These are phyloP conservation scores for Lasiodiplodia sp. DNA, from an alignment of 2,329 filamentous ascomycete species.

Conservation along the genomic window DNA sequence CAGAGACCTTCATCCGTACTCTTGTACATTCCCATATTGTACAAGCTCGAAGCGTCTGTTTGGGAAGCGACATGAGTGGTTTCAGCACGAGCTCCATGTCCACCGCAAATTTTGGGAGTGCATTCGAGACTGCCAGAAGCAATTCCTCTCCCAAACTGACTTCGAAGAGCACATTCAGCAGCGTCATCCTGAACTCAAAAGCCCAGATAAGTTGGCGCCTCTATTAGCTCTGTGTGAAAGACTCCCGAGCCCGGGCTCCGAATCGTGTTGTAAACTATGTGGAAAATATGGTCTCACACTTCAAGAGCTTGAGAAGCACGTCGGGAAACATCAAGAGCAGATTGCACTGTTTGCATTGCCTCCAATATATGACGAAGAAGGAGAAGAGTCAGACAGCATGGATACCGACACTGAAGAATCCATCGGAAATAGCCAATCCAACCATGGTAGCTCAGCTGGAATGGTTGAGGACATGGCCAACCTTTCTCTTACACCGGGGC, in stretches of 20 bases:
- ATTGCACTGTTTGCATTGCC: conserved; percentile 15
- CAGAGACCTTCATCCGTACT: conserved; percentile 13
- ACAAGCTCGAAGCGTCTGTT: neutral
- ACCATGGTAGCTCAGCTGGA: neutral
- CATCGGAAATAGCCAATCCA: neutral
- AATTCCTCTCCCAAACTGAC: neutral
- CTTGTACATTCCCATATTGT: neutral
- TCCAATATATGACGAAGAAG: neutral
- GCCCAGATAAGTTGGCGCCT: neutral
- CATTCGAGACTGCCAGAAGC: neutral
- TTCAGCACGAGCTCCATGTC: conserved; percentile 3
- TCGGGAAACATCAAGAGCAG: conserved; percentile 15
- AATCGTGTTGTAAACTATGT: neutral
- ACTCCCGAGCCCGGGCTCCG: no score
- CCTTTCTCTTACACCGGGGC: no score
- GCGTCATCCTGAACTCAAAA: neutral
- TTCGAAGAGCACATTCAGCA: neutral
- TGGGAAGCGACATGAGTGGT: conserved; percentile 17
- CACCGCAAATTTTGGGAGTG: conserved; percentile 8
- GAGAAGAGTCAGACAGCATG: neutral
- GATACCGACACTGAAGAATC: neutral
- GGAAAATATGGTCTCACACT: neutral
- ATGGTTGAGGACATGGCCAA: no score
- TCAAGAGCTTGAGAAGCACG: neutral
- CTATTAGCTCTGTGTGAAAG: neutral